phyloP scores from a whole-genome alignment of 78 protist genomes.

The Planoprotostelium fungivorum region DNA sequence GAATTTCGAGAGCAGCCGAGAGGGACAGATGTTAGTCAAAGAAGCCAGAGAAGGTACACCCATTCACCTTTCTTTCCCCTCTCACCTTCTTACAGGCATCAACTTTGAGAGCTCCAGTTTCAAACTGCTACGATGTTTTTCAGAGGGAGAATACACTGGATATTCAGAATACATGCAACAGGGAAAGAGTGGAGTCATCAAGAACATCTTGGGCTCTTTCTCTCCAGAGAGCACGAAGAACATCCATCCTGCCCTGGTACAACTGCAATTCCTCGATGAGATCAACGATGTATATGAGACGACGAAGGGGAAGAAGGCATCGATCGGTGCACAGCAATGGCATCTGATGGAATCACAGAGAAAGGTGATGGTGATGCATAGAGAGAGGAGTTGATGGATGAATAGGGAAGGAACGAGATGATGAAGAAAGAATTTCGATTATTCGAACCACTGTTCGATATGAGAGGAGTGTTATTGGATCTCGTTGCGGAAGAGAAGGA shows the following conservation, averaged over 20 bases:
- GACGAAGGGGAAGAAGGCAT: neutral
- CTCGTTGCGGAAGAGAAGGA: neutral
- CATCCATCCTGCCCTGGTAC: slow-evolving; percentile 4
- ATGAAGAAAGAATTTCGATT: neutral
- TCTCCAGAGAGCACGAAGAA: slow-evolving; percentile 5
- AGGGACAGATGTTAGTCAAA: neutral
- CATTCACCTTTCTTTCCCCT: neutral
- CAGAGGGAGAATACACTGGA: slow-evolving; percentile 1
- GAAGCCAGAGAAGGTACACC: neutral
- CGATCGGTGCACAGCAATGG: neutral
- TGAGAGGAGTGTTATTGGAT: slow-evolving; percentile 4
- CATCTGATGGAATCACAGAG: neutral
- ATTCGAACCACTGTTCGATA: neutral
- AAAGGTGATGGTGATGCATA: neutral
- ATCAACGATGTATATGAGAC: neutral
- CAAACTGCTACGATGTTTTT: neutral
- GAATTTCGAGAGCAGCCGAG: neutral
- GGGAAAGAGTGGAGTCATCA: neutral
- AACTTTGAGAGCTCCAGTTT: neutral
- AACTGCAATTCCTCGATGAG: neutral
- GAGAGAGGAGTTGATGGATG: neutral
- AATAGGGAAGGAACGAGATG: neutral
- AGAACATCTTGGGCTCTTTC: neutral
- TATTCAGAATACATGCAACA: neutral
- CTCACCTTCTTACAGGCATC: neutral